These are phyloP conservation scores for Cryptococcus sp. DNA, from an alignment of 1,284 basidiomycete genomes.

Conservation along the genomic window DNA sequence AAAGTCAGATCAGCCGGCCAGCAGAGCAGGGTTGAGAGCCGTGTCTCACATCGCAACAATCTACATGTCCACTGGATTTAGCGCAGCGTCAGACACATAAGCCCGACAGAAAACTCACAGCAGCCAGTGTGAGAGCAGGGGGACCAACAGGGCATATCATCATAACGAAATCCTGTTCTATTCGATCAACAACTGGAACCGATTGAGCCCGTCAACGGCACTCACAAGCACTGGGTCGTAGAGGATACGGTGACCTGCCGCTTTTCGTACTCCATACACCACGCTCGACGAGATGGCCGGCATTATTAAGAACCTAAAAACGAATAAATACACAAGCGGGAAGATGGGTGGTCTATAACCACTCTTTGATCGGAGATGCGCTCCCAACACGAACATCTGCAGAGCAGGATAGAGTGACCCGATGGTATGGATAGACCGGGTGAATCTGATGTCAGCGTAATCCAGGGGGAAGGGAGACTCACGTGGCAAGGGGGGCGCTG, in stretches of 20 bases:
- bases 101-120: slow-evolving; percentile 23
- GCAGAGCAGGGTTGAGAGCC: slow-evolving; percentile 3
- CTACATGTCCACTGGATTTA: slow-evolving; percentile 9
- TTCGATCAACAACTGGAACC: too few relatives aligned
- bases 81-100: too few relatives aligned
- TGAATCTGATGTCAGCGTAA: slow-evolving; percentile 12
- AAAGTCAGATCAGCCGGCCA: not conserved
- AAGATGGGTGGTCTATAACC: slow-evolving; percentile 23
- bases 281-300: slow-evolving; percentile 32
- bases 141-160: slow-evolving; percentile 43
- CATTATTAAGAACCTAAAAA: slow-evolving; percentile 39
- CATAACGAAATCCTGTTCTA: slow-evolving; percentile 29
- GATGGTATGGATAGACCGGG: slow-evolving; percentile 29
- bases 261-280: slow-evolving; percentile 20
- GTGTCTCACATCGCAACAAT: slow-evolving; percentile 13
- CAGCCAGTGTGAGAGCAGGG: slow-evolving; percentile 44
- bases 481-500: not conserved
- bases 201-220: too few relatives aligned
- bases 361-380: slow-evolving; percentile 27
- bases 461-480: slow-evolving; percentile 1
- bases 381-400: slow-evolving; percentile 43
- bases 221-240: slow-evolving; percentile 36
- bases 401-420: too few relatives aligned
- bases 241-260: too few relatives aligned
- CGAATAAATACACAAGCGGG: too few relatives aligned